phyloP scores from a whole-genome alignment of 768 basidiomycete species.

The Boletellus sp. region DNA sequence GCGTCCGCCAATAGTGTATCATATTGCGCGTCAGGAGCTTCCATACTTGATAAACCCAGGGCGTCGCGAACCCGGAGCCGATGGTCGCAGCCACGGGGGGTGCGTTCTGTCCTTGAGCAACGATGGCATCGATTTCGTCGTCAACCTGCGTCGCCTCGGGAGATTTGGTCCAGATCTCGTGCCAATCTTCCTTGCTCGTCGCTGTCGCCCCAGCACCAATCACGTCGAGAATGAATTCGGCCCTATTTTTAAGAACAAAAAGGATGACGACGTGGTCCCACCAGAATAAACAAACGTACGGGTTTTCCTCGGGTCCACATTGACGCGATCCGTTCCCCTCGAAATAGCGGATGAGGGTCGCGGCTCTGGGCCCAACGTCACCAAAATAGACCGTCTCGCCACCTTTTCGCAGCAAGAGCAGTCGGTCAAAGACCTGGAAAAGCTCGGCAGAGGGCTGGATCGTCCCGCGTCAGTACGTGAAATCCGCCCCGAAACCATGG shows the following conservation, averaged over 20 bases:
- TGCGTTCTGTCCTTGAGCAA: slow-evolving; percentile 43
- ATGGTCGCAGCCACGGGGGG: slow-evolving; percentile 37
- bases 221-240: slow-evolving; percentile 64
- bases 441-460: slow-evolving; percentile 72
- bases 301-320: slow-evolving; percentile 70
- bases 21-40: slow-evolving; percentile 45
- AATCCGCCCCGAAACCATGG: too few species aligned
- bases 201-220: slow-evolving; percentile 74
- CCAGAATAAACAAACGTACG: slow-evolving; percentile 41
- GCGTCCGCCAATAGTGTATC: slow-evolving; percentile 50
- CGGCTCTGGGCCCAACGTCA: slow-evolving; percentile 62
- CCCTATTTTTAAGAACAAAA: slow-evolving; percentile 41
- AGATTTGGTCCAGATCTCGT: slow-evolving; percentile 54
- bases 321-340: slow-evolving; percentile 59
- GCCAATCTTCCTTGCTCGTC: slow-evolving; percentile 54
- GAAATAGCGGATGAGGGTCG: slow-evolving; percentile 72
- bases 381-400: slow-evolving; percentile 68
- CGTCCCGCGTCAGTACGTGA: slow-evolving; percentile 8
- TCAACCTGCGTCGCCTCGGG: slow-evolving; percentile 38
- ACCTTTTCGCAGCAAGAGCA: slow-evolving; percentile 74
- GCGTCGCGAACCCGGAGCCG: slow-evolving; percentile 47
- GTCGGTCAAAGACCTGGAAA: slow-evolving; percentile 76
- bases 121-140: slow-evolving; percentile 44
- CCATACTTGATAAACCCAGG: slow-evolving; percentile 48
- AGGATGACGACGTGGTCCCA: slow-evolving; percentile 50